Evolutionary conservation across 1,139 yeast species (phyloP).

Genomic region (Saccharomyces hybrid): DNA sequence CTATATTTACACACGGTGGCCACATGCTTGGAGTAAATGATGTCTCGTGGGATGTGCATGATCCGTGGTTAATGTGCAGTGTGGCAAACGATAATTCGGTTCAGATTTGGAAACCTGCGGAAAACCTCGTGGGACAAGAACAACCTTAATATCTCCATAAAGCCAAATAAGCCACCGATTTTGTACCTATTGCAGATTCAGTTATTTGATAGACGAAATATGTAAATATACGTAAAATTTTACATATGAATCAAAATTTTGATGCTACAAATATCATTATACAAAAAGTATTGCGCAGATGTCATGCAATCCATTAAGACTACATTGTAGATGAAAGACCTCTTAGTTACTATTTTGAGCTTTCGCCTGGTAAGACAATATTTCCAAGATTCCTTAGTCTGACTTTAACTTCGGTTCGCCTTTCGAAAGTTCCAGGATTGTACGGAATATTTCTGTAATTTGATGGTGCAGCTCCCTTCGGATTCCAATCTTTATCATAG

Average conservation of each 20-base stretch:
- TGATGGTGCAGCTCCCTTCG: constrained; percentile 34
- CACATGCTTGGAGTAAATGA: constrained; percentile 86
- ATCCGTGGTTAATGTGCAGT: constrained; percentile 71
- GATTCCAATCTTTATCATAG: constrained; percentile 41
- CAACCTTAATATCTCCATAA: background rate
- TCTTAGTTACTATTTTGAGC: background rate
- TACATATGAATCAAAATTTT: background rate
- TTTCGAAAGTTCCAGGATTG: constrained; percentile 18
- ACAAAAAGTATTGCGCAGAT: background rate
- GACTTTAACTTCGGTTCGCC: constrained; percentile 11
- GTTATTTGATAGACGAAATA: background rate
- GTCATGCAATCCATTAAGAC: background rate
- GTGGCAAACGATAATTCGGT: constrained; percentile 85
- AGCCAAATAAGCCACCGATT: background rate
- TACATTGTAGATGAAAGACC: background rate
- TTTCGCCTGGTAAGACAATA: constrained; percentile 12
- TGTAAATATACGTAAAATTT: background rate
- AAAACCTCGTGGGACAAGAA: constrained; percentile 16
- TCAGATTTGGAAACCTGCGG: constrained; percentile 74
- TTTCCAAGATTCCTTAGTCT: constrained; percentile 13
- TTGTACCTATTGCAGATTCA: background rate
- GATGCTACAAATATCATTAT: background rate
- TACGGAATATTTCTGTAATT: constrained; percentile 23
- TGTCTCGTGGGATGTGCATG: constrained; percentile 76
- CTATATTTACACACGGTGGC: constrained; percentile 76